These are phyloP conservation scores for Colletotrichum siamense DNA, from an alignment of 2,329 filamentous ascomycete species.

Conservation along the genomic window DNA sequence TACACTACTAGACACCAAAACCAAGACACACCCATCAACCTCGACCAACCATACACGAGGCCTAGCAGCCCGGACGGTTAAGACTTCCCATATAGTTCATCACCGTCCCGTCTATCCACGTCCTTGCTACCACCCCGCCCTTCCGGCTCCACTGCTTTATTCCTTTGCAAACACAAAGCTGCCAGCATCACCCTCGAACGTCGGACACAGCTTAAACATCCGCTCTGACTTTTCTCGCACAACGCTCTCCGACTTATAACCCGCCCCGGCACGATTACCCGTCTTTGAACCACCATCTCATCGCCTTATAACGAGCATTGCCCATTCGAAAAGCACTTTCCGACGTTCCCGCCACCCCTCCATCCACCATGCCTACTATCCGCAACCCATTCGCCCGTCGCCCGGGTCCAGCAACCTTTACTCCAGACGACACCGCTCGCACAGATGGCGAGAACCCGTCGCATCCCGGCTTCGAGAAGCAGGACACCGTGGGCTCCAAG, in stretches of 20 bases:
- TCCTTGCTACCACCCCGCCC: constrained; percentile 2
- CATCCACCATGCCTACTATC: constrained; percentile 62
- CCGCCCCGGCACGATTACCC: not conserved
- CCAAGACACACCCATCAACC: not conserved
- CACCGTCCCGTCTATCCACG: constrained; percentile 6
- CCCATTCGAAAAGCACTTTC: not conserved
- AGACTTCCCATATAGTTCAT: constrained; percentile 15
- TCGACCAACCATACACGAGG: not conserved
- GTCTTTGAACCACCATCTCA: not conserved
- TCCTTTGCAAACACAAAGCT: constrained; percentile 8
- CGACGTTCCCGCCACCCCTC: not conserved
- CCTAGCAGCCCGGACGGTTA: not conserved
- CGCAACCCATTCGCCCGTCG: constrained; percentile 75
- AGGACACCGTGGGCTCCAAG: constrained; percentile 68
- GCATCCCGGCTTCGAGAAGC: constrained; percentile 62
- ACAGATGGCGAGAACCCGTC: constrained; percentile 48
- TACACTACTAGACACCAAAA: not conserved
- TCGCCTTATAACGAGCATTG: not conserved
- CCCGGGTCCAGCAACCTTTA: constrained; percentile 47
- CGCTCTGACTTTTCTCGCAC: not conserved
- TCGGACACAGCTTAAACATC: not conserved
- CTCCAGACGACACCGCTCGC: constrained; percentile 59
- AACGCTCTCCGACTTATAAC: not conserved
- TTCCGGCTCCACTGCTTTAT: constrained; percentile 2
- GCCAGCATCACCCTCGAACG: constrained; percentile 11